These are phyloP conservation scores for Calocera cornea DNA, from an alignment of 768 basidiomycete species.

Conservation along the genomic window DNA sequence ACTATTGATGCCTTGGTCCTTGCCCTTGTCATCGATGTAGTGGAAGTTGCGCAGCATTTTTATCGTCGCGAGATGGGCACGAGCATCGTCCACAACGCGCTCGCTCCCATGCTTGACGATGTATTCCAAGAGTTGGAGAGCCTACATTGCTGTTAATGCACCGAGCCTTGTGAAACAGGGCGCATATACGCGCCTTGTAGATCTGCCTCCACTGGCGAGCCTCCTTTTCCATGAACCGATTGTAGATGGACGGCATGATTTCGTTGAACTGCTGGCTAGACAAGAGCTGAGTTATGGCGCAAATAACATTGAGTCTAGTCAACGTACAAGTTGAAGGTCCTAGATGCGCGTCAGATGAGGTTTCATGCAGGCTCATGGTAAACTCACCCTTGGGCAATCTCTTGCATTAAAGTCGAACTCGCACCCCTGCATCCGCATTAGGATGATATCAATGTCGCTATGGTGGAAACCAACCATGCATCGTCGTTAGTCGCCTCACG, in stretches of 20 bases:
- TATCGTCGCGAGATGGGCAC: slow-evolving; percentile 84
- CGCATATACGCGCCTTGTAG: slow-evolving; percentile 57
- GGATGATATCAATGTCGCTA: neutral
- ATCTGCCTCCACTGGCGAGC: slow-evolving; percentile 97
- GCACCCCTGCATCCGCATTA: slow-evolving; percentile 57
- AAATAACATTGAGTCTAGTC: neutral
- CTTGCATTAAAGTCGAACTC: slow-evolving; percentile 94
- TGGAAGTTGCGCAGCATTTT: slow-evolving; percentile 98
- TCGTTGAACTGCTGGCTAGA: slow-evolving; percentile 93
- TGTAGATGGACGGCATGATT: slow-evolving; percentile 95
- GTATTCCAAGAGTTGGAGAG: slow-evolving; percentile 87
- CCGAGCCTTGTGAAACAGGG: slow-evolving; percentile 49
- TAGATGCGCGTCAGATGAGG: neutral
- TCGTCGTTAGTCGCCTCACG: slow-evolving; percentile 95
- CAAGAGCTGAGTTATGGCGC: neutral
- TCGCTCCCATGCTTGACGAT: slow-evolving; percentile 94
- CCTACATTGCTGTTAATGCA: slow-evolving; percentile 31
- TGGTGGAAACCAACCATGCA: slow-evolving; percentile 55
- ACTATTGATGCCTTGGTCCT: slow-evolving; percentile 98
- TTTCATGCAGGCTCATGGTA: neutral
- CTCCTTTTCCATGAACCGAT: slow-evolving; percentile 95
- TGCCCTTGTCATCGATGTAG: slow-evolving; percentile 96
- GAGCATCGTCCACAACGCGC: slow-evolving; percentile 92
- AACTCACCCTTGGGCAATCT: slow-evolving; percentile 88
- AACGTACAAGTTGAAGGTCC: neutral